phyloP scores from a whole-genome alignment of 164 flowering plant species.

The Kingdonia uniflora region DNA sequence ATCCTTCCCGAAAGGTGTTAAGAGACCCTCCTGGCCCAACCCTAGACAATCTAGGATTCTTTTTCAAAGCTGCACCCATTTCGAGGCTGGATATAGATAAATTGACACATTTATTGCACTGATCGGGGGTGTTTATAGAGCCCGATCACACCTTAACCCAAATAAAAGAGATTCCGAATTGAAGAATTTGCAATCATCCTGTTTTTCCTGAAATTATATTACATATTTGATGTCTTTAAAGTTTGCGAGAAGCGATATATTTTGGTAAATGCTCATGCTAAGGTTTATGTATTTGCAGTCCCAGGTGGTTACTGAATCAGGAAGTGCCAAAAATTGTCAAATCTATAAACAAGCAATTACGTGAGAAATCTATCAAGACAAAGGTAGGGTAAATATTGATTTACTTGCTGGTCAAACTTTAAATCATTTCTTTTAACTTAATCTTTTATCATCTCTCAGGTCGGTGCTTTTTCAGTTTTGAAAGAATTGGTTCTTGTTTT shows the following conservation, averaged over 20 bases:
- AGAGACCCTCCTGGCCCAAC: too few species aligned
- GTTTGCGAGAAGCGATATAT: too few species aligned
- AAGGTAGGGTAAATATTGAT: slow-evolving; percentile 39
- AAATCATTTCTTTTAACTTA: background rate
- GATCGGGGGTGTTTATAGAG: too few species aligned
- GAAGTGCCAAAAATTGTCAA: slow-evolving; percentile 93
- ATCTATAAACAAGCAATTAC: slow-evolving; percentile 82
- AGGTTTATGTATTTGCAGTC: slow-evolving; percentile 44
- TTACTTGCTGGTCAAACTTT: background rate
- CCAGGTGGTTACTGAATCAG: slow-evolving; percentile 85
- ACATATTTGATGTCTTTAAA: too few species aligned
- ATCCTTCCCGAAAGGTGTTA: too few species aligned
- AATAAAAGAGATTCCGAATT: too few species aligned
- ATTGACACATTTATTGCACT: too few species aligned
- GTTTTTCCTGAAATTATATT: background rate
- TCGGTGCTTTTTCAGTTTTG: slow-evolving; percentile 93
- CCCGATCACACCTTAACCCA: too few species aligned
- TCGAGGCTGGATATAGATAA: too few species aligned
- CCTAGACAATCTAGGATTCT: too few species aligned
- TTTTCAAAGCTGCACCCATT: too few species aligned
- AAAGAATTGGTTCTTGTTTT: slow-evolving; percentile 93
- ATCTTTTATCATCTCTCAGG: slow-evolving; percentile 35
- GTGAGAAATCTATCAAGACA: slow-evolving; percentile 92
- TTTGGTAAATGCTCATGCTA: slow-evolving; percentile 3
- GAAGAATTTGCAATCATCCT: background rate